Conservation (phyloP, 2,329 filamentous ascomycete species). For the Cadophora luteo-olivacea region DNA sequence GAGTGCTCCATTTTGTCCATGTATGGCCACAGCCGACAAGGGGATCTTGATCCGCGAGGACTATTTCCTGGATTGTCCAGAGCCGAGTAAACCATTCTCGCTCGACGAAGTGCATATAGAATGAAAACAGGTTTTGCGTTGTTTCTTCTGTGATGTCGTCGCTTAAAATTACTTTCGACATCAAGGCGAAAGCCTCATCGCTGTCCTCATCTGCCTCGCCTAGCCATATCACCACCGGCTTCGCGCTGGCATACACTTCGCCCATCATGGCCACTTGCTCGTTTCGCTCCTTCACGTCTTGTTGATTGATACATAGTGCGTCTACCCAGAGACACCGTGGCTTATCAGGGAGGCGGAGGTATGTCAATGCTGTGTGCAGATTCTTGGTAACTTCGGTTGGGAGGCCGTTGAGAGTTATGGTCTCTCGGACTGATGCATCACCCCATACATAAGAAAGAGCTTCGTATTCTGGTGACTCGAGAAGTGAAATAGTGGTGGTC, state of each 20-base stretch:
- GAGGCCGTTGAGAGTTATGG: conserved; percentile 14
- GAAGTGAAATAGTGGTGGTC: conserved; percentile 13
- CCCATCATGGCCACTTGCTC: conserved; percentile 1
- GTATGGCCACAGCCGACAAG: neutral
- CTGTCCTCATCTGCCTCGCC: neutral
- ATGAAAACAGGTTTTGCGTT: neutral
- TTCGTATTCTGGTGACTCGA: conserved; percentile 6
- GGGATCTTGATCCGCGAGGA: neutral
- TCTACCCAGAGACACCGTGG: conserved; percentile 16
- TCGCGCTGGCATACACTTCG: neutral
- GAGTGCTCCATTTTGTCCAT: conserved; percentile 7
- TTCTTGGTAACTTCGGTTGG: conserved; percentile 21
- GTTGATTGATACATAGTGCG: conserved; percentile 23
- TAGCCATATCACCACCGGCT: conserved; percentile 1
- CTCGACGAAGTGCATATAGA: neutral
- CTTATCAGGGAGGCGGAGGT: neutral
- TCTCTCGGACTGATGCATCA: conserved; percentile 11
- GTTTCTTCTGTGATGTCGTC: neutral
- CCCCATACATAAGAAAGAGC: conserved; percentile 29
- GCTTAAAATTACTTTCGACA: neutral
- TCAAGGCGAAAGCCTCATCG: conserved; percentile 1
- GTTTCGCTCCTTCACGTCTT: neutral
- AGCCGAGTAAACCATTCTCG: neutral
- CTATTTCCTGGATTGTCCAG: conserved; percentile 2
- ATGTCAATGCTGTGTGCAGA: neutral